Base-by-base conservation (phyloP, 1,284 basidiomycete species). In the Neonothopanus nambi region DNA sequence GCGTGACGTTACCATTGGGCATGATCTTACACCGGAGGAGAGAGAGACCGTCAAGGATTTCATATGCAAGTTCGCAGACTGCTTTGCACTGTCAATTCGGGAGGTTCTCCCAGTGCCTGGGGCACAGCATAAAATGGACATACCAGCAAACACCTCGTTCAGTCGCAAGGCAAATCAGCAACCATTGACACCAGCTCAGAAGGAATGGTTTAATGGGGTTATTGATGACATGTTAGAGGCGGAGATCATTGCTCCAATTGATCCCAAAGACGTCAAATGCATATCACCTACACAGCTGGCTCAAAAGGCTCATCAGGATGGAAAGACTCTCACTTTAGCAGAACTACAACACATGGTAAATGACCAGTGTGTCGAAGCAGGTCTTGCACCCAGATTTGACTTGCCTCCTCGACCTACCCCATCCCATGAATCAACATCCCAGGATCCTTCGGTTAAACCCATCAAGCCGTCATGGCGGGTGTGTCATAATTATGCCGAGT, bases 401-500 rank as follows among this genome's bases (percentile, higher is more conserved):
- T 30, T 61, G 28, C 61, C 61, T 23, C 61, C 56, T 12, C 7
- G 2, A 17, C 40, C 52, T 9, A 33, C 51, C n/a, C n/a, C n/a
- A n/a, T n/a, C n/a, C n/a, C n/a, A 21, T 9, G 28, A 38, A 8
- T 8, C 9, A 3, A 52, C 51, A 33, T 40, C 33, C 4, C 11
- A 2, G 6, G 0, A 41, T 30, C 23, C n/a, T 23, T 26, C 43
- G 12, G 11, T 30, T 6, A 20, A 35, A n/a, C 13, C 7, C 8
- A 23, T 33, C 3, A 1, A 7, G 17, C 47, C 30, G 1, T 71
- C 71, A 46, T 75, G 68, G 67, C 38, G 70, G 0, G 58, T 76
- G 1, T 73, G 70, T 40, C 72, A 73, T 41, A 65, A 71, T 51
- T 76, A 70, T 47, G 57, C 42, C 1, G 62, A 65, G 15, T 37